Evolutionary conservation across 2,329 filamentous ascomycete genomes (phyloP).

Genomic region (Tolypocladium paradoxum): DNA sequence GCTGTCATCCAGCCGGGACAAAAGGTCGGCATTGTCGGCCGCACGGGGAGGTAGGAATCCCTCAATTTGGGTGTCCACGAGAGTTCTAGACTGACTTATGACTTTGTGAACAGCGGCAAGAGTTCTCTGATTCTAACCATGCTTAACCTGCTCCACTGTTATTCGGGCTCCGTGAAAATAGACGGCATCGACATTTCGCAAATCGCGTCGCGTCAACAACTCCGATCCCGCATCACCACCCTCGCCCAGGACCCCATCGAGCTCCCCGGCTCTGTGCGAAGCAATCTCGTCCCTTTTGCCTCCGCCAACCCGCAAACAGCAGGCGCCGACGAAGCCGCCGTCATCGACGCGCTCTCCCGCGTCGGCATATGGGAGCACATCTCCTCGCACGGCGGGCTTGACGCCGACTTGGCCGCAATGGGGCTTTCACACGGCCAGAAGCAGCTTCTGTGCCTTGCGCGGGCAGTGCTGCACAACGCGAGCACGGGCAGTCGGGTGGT

Average conservation of each 20-base stretch:
- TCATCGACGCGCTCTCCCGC: slow-evolving; percentile 3
- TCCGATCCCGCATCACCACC: slow-evolving; percentile 18
- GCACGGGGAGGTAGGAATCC: no score
- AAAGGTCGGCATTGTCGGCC: slow-evolving; percentile 10
- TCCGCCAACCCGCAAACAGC: no score
- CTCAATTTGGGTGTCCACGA: no score
- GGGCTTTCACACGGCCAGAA: slow-evolving; percentile 9
- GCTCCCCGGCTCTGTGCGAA: slow-evolving; percentile 8
- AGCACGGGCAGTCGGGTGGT: background rate
- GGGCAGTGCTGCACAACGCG: slow-evolving; percentile 3
- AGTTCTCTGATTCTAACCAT: no score
- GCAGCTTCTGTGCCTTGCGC: slow-evolving; percentile 8
- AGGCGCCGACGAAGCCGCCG: slow-evolving; percentile 1
- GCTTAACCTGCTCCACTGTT: no score
- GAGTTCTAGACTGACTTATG: no score
- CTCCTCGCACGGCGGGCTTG: slow-evolving; percentile 6
- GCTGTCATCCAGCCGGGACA: slow-evolving; percentile 8
- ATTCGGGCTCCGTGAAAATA: no score
- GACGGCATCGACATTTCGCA: slow-evolving; percentile 17
- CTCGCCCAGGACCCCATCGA: slow-evolving; percentile 17
- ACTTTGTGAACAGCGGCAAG: slow-evolving; percentile 16
- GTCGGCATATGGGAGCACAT: slow-evolving; percentile 7
- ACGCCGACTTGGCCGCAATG: no score
- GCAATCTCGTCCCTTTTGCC: no score
- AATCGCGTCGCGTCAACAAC: slow-evolving; percentile 8